These are phyloP conservation scores for Camellia japonica DNA, from an alignment of 148 eudicot genomes.

Conservation along the genomic window DNA sequence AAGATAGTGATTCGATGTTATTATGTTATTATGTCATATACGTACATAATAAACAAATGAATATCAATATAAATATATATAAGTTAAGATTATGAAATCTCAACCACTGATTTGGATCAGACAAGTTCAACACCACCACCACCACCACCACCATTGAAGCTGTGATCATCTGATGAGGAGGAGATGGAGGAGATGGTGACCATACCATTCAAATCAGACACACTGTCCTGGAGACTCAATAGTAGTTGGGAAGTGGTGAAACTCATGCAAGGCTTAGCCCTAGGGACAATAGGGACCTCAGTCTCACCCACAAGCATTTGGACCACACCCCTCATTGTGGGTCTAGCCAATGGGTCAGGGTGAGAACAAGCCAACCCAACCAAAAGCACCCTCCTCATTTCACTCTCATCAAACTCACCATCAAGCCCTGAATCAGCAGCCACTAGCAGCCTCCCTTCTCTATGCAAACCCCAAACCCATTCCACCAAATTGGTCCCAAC, in stretches of 20 bases:
- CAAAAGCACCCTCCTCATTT: conserved; percentile 60
- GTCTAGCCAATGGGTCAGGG: conserved; percentile 62
- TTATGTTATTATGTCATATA: neutral
- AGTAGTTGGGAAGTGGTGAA: conserved; percentile 66
- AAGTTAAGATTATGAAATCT: neutral
- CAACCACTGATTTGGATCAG: conserved; percentile 4
- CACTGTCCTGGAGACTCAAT: conserved; percentile 73
- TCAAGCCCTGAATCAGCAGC: conserved; percentile 50
- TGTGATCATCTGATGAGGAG: conserved; percentile 52
- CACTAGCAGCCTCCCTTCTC: conserved; percentile 47
- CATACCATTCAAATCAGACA: conserved; percentile 75
- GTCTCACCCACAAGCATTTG: conserved; percentile 74
- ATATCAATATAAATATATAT: neutral
- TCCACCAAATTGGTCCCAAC: conserved; percentile 57
- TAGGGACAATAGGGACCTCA: conserved; percentile 67
- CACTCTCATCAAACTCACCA: conserved; percentile 55
- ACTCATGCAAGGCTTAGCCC: conserved; percentile 52
- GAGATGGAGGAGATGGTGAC: conserved; percentile 53
- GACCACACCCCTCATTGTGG: conserved; percentile 61
- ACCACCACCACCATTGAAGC: conserved; percentile 25
- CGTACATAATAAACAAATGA: conserved; percentile 10
- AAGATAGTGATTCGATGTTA: too few relatives aligned
- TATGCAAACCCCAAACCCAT: conserved; percentile 78
- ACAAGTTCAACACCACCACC: conserved; percentile 11
- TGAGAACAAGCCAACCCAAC: conserved; percentile 76